Conservation (phyloP, 2,329 filamentous ascomycete species). For the Penicillium sp. region DNA sequence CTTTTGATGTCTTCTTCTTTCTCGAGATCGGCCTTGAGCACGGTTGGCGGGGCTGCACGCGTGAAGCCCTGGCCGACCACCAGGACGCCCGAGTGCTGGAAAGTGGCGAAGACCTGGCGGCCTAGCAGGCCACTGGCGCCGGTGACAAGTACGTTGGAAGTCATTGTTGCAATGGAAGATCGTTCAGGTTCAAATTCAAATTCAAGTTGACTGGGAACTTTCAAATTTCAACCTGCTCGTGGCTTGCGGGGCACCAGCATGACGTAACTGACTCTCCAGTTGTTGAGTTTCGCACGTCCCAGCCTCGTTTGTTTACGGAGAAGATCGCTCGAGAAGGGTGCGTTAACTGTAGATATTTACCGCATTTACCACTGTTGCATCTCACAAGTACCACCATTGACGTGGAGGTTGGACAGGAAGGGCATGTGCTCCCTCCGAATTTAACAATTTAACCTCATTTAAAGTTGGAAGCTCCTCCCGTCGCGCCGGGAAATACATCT, state of each 20-base stretch:
- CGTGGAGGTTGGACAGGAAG: not conserved
- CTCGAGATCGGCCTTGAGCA: constrained; percentile 63
- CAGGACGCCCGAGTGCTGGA: constrained; percentile 69
- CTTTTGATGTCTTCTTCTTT: constrained; percentile 50
- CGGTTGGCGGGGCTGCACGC: constrained; percentile 70
- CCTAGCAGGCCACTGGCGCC: constrained; percentile 85
- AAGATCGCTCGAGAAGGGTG: not conserved
- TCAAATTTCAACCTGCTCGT: not conserved
- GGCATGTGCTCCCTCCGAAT: no score
- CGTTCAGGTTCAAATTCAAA: no score
- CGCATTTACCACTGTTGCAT: no score
- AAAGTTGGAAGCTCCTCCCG: constrained; percentile 1
- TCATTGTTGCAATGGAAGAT: no score
- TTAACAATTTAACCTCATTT: constrained; percentile 7
- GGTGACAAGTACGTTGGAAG: constrained; percentile 71
- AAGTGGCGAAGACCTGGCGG: constrained; percentile 73
- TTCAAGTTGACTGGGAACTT: no score
- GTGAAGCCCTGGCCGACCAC: constrained; percentile 75
- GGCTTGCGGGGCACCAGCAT: constrained; percentile 20
- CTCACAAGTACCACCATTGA: not conserved
- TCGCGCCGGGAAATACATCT: not conserved
- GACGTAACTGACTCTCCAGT: constrained; percentile 29
- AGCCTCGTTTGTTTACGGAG: not conserved
- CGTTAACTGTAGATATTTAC: no score
- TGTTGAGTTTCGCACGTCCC: constrained; percentile 3